Evolutionary conservation across 345 rosid species (phyloP).

Genomic region (Hevea brasiliensis): DNA sequence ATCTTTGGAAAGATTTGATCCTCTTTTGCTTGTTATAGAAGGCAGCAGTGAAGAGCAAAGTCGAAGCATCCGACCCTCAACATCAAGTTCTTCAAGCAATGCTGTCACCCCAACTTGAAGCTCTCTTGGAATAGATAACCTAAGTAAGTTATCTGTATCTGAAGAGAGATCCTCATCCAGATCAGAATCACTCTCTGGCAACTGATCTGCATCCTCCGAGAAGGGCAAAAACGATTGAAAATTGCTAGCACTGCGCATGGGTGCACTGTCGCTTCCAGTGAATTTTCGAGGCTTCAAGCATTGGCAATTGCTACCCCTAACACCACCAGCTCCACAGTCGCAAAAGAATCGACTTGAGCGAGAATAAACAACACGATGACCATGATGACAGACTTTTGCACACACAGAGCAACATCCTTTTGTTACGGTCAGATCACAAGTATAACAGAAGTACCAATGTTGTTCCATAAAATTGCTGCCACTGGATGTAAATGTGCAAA

Average conservation of each 20-base stretch:
- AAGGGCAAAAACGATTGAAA: slow-evolving; percentile 75
- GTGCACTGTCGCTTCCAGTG: slow-evolving; percentile 57
- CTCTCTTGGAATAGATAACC: slow-evolving; percentile 72
- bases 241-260: slow-evolving; percentile 52
- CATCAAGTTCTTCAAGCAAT: slow-evolving; percentile 75
- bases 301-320: slow-evolving; percentile 92
- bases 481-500: slow-evolving; percentile 96
- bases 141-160: slow-evolving; percentile 52
- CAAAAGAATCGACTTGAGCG: slow-evolving; percentile 95
- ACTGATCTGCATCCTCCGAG: slow-evolving; percentile 77
- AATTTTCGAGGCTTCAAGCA: slow-evolving; percentile 95
- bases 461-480: slow-evolving; percentile 99
- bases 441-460: slow-evolving; percentile 99
- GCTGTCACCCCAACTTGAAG: slow-evolving; percentile 58
- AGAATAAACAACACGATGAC: slow-evolving; percentile 98
- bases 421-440: slow-evolving; percentile 95
- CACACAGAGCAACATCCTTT: slow-evolving; percentile 99
- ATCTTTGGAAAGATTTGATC: slow-evolving; percentile 61
- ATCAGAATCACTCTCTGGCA: slow-evolving; percentile 89
- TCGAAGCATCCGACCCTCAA: slow-evolving; percentile 70
- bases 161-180: slow-evolving; percentile 66
- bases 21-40: slow-evolving; percentile 72
- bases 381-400: slow-evolving; percentile 98
- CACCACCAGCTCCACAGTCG: slow-evolving; percentile 99
- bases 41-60: slow-evolving; percentile 77